Base-by-base conservation (phyloP, 805 yeast species). In the Grigorovia jiainica region DNA sequence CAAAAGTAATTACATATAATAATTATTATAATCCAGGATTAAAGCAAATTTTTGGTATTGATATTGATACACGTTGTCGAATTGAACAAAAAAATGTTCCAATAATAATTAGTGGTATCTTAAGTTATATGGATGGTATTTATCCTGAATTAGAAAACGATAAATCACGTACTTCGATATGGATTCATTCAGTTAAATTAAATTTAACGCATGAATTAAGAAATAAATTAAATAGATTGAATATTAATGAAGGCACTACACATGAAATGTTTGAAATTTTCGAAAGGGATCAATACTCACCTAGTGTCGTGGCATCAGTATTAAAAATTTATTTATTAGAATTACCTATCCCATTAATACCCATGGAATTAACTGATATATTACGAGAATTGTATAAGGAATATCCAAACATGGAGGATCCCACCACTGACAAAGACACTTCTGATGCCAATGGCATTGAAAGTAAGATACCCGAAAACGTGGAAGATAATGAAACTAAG, bases 21-120 rank as follows among this genome's bases (percentile, higher is more conserved):
- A 84, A 83, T 58, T 86, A 85, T 63, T 83, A 83, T 60, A 76
- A 79, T 47, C 73, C 84, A 5, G 75, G 78, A 36, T 72, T 78
- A 36, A 64, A 60, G 38, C 90, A 83, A 57, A 79, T 80, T 7
- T 86, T 86, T 64, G 95, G 95, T 10, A 81, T 83, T 37, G 89
- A 80, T 47, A 61, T 86, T 38, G 82, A 78, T 43, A 73, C 79
- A 19, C 73, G 85, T 41, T 75, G 87, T 40, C 70, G 89, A 34
- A 68, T 78, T 40, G 95, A 85, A 53, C 71, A 76, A 47, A 80
- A 76, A 49, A 75, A 76, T 3, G 92, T 86, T 10, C 95, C 95
- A 1, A 47, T 73, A 7, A 59, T 86, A 10, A 68, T 85, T 0
- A 77, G 83, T 24, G 66, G 80, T 1, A 72, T 80, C 31, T 64